Evolutionary conservation across 2,329 filamentous ascomycete species (phyloP), one percentile per base, ranked within the genome.

Genomic region (Exophiala aquamarina): DNA sequence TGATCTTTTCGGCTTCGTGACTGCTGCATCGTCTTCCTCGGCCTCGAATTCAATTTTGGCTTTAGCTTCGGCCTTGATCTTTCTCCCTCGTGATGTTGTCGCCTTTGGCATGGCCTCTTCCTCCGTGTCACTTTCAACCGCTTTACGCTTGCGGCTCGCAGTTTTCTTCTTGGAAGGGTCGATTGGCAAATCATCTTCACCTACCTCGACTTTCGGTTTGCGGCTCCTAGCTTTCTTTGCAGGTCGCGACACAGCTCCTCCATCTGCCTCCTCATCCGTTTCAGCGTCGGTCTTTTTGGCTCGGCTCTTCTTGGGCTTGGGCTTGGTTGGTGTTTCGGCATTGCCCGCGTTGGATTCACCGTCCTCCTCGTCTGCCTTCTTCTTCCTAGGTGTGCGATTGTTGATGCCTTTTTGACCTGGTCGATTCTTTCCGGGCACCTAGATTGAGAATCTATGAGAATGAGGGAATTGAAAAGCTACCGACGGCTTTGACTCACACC

Each of bases 401-500:
- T 81, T 82, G 61, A 86, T 87, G 18, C 86, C 84, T 49, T 71
- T 77, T 59, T 76, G 73, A 13, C 86, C 86, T 3, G 80, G 83
- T 15, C 78, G 75, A 63, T 93, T 94, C 70, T 81, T 79, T 61
- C 87, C 85, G 3, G 80, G 72, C 56, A 94, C 88, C 87, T 93
- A 57, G 3, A 41, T 33, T 8, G 14, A 41, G 28, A 19, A 47
- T 50, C 49, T 21, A 41, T 50, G 28, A 53, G 36, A 41, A 47
- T 23, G 29, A 29, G 46, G 23, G 32, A 29, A 36, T 31, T 18
- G 31, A 14, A 3, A 38, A 34, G 33, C n/a, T 38, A 13, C 46
- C 59, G 55, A 36, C 41, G 60, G 52, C 21, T 9, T 2, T 20
- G 23, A 74, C 86, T 70, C 77, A 95, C 90, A 10, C 89, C 89